Percentiles rank a stretch among this genome's conserved stretches.
phyloP scores from a whole-genome alignment of 73 alveolate genomes.

The Paramecium octaurelia region DNA sequence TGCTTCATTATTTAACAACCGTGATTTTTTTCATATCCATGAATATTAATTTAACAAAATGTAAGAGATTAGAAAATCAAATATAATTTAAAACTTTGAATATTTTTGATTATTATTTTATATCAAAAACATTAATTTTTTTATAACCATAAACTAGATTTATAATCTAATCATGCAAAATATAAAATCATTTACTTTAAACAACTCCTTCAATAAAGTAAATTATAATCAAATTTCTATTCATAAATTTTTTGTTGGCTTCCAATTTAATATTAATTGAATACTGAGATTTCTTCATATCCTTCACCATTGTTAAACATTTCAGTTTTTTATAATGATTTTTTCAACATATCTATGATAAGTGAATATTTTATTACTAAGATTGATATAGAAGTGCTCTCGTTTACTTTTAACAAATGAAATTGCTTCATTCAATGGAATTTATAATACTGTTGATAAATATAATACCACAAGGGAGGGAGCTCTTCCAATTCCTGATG shows the following conservation, averaged over 20 bases:
- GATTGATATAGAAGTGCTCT: not conserved
- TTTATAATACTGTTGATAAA: constrained; percentile 64
- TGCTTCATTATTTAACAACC: too few species aligned
- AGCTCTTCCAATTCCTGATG: constrained; percentile 79
- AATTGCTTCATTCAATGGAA: constrained; percentile 64
- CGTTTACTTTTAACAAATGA: constrained; percentile 61
- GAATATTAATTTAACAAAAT: too few species aligned
- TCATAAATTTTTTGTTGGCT: not conserved
- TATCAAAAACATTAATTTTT: too few species aligned
- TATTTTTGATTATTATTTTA: too few species aligned
- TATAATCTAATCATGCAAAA: too few species aligned
- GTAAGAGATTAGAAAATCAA: too few species aligned
- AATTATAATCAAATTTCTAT: not conserved
- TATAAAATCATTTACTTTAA: too few species aligned
- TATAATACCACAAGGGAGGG: constrained; percentile 69
- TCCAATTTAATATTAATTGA: not conserved
- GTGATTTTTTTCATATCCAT: too few species aligned
- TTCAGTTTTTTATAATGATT: not conserved
- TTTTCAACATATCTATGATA: not conserved
- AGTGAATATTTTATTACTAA: not conserved
- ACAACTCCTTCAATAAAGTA: not conserved
- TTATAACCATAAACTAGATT: too few species aligned
- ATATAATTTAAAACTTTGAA: too few species aligned
- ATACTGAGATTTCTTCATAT: not conserved
- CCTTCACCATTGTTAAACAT: not conserved